These are phyloP conservation scores for Anthracocystis panici-leucophaei DNA, from an alignment of 1,284 basidiomycete species.

Conservation along the genomic window DNA sequence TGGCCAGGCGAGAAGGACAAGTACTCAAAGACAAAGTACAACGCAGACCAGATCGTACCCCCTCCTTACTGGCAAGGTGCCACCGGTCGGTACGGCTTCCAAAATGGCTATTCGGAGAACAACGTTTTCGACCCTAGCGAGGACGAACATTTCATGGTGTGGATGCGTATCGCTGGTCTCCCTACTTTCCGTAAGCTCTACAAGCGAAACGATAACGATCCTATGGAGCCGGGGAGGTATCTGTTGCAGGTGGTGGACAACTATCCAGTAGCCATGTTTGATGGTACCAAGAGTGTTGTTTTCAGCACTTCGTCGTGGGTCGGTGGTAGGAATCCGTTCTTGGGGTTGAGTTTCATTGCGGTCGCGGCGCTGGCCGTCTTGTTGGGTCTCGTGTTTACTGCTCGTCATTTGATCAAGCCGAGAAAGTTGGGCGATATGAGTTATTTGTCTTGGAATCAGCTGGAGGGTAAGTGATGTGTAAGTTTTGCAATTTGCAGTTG, in stretches of 20 bases:
- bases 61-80: slow-evolving; percentile 84
- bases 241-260: slow-evolving; percentile 84
- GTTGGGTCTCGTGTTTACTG: slow-evolving; percentile 87
- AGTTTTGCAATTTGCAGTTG: not conserved
- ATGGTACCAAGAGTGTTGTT: slow-evolving; percentile 95
- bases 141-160: slow-evolving; percentile 98
- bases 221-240: slow-evolving; percentile 82
- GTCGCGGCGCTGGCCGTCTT: slow-evolving; percentile 87
- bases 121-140: slow-evolving; percentile 80
- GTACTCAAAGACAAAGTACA: slow-evolving; percentile 74
- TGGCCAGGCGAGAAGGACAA: slow-evolving; percentile 95
- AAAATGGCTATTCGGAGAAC: slow-evolving; percentile 78
- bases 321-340: slow-evolving; percentile 95
- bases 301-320: slow-evolving; percentile 98
- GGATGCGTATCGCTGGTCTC: slow-evolving; percentile 98
- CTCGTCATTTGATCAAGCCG: slow-evolving; percentile 90
- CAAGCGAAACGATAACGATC: slow-evolving; percentile 85
- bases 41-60: slow-evolving; percentile 79
- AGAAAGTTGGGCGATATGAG: slow-evolving; percentile 76
- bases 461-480: slow-evolving; percentile 21
- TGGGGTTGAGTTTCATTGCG: slow-evolving; percentile 96
- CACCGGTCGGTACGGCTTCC: slow-evolving; percentile 72
- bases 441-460: slow-evolving; percentile 67
- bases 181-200: slow-evolving; percentile 97
- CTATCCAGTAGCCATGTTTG: slow-evolving; percentile 90